Conservation (phyloP, 805 yeast genomes). For the Zygosaccharomyces bisporus region DNA sequence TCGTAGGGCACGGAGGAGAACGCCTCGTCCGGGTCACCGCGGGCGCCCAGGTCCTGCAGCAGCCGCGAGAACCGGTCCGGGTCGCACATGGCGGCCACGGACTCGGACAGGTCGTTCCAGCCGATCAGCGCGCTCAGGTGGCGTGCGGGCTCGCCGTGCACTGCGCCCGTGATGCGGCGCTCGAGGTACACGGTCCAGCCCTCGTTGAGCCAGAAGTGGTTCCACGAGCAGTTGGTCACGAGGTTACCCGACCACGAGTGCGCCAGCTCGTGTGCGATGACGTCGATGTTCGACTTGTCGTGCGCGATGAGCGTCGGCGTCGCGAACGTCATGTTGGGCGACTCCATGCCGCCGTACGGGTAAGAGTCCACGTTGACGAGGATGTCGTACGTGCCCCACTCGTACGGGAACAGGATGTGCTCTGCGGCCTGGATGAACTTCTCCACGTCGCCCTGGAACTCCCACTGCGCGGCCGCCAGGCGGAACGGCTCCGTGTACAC, state of each 20-base stretch:
- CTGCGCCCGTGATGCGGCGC: constrained; percentile 69
- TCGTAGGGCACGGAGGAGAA: constrained; percentile 88
- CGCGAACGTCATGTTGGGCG: constrained; percentile 85
- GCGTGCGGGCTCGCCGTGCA: constrained; percentile 76
- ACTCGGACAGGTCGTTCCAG: constrained; percentile 73
- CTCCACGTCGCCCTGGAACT: constrained; percentile 78
- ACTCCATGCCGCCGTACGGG: constrained; percentile 95
- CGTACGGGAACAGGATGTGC: constrained; percentile 63
- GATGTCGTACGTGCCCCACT: constrained; percentile 81
- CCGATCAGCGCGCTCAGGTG: constrained; percentile 84
- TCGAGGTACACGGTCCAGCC: constrained; percentile 95
- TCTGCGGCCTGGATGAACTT: constrained; percentile 77
- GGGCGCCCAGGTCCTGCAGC: constrained; percentile 65
- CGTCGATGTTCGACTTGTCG: constrained; percentile 81
- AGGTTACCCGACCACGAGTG: constrained; percentile 92
- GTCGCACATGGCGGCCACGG: constrained; percentile 63
- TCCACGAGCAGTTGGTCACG: constrained; percentile 89
- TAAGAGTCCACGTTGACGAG: constrained; percentile 70
- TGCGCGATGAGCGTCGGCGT: constrained; percentile 85
- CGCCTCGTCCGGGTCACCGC: constrained; percentile 83
- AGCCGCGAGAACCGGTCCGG: constrained; percentile 53
- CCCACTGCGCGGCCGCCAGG: constrained; percentile 66
- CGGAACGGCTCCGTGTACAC: constrained; percentile 75
- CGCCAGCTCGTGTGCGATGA: constrained; percentile 88
- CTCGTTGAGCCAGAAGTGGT: constrained; percentile 91